Evolutionary conservation across 2,329 filamentous ascomycete species (phyloP).

Genomic region (Pyrenophora teres): DNA sequence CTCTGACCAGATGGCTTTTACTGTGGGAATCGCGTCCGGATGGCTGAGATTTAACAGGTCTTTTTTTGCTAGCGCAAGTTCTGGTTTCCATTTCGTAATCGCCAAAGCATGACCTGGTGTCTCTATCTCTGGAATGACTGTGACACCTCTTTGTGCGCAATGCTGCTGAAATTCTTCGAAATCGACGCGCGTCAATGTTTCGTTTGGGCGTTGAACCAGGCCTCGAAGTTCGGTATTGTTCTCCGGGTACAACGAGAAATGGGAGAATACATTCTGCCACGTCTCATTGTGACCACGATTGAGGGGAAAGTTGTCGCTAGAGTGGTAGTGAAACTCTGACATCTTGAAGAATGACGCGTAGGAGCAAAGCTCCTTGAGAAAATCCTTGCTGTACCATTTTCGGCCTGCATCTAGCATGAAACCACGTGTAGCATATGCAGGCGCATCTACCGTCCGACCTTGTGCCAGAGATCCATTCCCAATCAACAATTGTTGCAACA

Average conservation of each 20-base stretch:
- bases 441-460: conserved; percentile 46
- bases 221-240: conserved; percentile 38
- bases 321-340: conserved; percentile 57
- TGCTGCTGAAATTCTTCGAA: conserved; percentile 45
- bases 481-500: conserved; percentile 51
- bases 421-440: conserved; percentile 53
- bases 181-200: conserved; percentile 40
- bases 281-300: conserved; percentile 55
- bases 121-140: conserved; percentile 47
- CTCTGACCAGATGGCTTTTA: conserved; percentile 46
- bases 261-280: conserved; percentile 54
- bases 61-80: conserved; percentile 44
- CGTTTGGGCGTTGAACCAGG: conserved; percentile 44
- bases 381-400: conserved; percentile 51
- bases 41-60: conserved; percentile 45
- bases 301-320: conserved; percentile 56
- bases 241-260: conserved; percentile 51
- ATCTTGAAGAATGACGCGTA: conserved; percentile 56
- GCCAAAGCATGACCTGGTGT: conserved; percentile 45
- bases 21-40: conserved; percentile 43
- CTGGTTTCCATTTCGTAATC: conserved; percentile 49
- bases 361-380: conserved; percentile 53
- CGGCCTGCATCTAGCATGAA: conserved; percentile 53
- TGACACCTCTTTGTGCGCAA: conserved; percentile 44
- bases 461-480: conserved; percentile 40